Percentiles rank a stretch among this genome's conserved stretches.
These are phyloP conservation scores for Allantophomopsis cytisporea DNA, from an alignment of 2,329 filamentous ascomycete species.

Conservation along the genomic window DNA sequence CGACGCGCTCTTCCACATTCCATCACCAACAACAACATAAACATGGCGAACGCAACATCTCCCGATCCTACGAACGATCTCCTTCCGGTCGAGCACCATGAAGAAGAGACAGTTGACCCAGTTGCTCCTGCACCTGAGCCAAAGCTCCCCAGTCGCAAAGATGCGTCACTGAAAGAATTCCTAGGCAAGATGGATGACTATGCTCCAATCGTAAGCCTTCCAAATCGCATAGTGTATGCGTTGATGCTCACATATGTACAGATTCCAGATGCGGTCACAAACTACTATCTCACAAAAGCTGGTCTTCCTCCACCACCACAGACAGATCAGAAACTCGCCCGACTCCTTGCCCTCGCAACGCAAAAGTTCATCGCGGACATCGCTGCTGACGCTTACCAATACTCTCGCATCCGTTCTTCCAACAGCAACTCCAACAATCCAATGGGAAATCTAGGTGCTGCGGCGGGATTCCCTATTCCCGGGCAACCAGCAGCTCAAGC, in stretches of 20 bases:
- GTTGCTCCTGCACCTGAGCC: conserved; percentile 39
- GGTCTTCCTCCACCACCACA: conserved; percentile 87
- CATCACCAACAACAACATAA: conserved; percentile 2
- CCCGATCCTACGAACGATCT: conserved; percentile 17
- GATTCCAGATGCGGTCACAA: conserved; percentile 95
- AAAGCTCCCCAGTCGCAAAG: conserved; percentile 69
- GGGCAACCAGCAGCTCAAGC: conserved; percentile 47
- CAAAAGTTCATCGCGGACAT: conserved; percentile 99
- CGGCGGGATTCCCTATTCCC: conserved; percentile 52
- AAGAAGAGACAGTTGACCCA: conserved; percentile 23
- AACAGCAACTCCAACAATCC: conserved; percentile 83
- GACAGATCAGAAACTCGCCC: conserved; percentile 79
- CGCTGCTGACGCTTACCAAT: conserved; percentile 94
- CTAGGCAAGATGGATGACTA: conserved; percentile 96
- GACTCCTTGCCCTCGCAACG: conserved; percentile 89
- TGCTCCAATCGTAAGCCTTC: conserved; percentile 72
- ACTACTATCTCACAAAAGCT: conserved; percentile 95
- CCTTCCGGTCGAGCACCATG: conserved; percentile 9
- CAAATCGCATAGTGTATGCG: background rate
- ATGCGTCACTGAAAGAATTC: conserved; percentile 85
- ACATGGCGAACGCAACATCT: conserved; percentile 17
- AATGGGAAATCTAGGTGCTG: conserved; percentile 73
- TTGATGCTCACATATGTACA: conserved; percentile 21
- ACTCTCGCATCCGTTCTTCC: conserved; percentile 87
- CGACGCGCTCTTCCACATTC: background rate